phyloP scores from a whole-genome alignment of 2,329 filamentous ascomycete species.

The Pezicula rhizophila region DNA sequence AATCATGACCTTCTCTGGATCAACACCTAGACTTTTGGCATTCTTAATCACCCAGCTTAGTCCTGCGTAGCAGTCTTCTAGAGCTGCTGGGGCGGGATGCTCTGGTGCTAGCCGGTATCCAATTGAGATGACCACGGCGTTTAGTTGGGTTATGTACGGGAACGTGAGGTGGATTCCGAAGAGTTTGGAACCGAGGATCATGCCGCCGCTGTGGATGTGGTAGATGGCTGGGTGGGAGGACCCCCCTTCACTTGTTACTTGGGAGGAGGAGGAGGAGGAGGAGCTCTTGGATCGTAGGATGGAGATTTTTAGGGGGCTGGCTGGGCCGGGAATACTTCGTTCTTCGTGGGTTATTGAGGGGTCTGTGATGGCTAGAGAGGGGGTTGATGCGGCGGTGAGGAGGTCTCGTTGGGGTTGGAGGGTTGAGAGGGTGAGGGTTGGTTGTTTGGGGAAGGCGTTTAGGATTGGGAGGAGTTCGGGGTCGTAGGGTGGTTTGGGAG shows the following conservation, averaged over 20 bases:
- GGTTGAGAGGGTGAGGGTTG: not conserved
- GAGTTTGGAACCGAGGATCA: constrained; percentile 15
- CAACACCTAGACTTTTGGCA: constrained; percentile 32
- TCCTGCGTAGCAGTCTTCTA: constrained; percentile 35
- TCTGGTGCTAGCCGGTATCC: constrained; percentile 50
- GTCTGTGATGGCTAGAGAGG: not conserved
- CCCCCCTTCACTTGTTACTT: not conserved
- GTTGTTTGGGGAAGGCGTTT: not conserved
- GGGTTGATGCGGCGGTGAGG: not conserved
- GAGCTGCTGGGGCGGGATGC: constrained; percentile 9
- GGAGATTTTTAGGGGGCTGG: constrained; percentile 7
- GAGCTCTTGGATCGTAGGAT: constrained; percentile 2
- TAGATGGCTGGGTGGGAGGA: constrained; percentile 8
- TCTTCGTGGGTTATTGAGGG: constrained; percentile 6
- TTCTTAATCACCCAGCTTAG: constrained; percentile 28
- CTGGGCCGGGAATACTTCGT: constrained; percentile 3
- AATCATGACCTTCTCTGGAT: constrained; percentile 43
- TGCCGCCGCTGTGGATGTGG: constrained; percentile 48
- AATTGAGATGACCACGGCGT: constrained; percentile 44
- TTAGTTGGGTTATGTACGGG: constrained; percentile 38
- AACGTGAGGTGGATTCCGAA: constrained; percentile 32
- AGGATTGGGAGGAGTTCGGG: not conserved
- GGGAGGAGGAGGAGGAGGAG: too few relatives aligned
- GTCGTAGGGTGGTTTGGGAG: not conserved
- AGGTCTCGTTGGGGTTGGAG: not conserved